phyloP scores from a whole-genome alignment of 2,329 filamentous ascomycete species.

The Cryoendolithus antarcticus region DNA sequence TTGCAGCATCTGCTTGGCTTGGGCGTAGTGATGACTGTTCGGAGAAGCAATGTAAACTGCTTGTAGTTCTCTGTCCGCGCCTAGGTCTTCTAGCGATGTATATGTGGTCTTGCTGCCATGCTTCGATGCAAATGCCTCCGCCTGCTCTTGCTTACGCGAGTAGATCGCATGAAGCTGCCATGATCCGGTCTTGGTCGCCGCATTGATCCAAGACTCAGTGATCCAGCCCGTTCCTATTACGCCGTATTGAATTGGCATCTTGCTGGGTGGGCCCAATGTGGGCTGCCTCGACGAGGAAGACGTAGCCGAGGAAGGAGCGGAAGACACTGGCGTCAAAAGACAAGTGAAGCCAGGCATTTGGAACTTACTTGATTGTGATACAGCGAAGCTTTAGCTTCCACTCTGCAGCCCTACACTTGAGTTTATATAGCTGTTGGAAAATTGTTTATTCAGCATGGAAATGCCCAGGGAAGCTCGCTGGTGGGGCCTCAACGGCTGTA shows the following conservation, averaged over 20 bases:
- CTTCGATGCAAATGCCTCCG: slow-evolving; percentile 31
- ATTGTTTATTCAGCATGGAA: too few relatives aligned
- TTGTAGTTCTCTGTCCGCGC: slow-evolving; percentile 26
- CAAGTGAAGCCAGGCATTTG: too few relatives aligned
- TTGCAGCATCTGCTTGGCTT: slow-evolving; percentile 30
- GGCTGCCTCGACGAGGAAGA: too few relatives aligned
- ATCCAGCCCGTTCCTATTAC: slow-evolving; percentile 39
- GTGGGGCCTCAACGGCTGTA: too few relatives aligned
- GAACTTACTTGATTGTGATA: too few relatives aligned
- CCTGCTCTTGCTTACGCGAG: slow-evolving; percentile 32
- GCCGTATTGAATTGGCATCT: slow-evolving; percentile 28
- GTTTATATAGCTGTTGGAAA: too few relatives aligned
- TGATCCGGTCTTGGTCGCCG: slow-evolving; percentile 29
- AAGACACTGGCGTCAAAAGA: too few relatives aligned
- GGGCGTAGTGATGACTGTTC: slow-evolving; percentile 35
- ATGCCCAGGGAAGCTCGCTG: too few relatives aligned
- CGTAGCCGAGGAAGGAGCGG: too few relatives aligned
- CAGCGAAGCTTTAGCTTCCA: too few relatives aligned
- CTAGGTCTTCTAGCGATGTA: slow-evolving; percentile 29
- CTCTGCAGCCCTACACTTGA: too few relatives aligned
- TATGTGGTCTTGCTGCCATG: slow-evolving; percentile 26
- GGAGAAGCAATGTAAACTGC: slow-evolving; percentile 39
- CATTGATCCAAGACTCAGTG: slow-evolving; percentile 35
- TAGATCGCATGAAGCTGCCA: slow-evolving; percentile 36
- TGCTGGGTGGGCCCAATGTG: neutral